These are phyloP conservation scores for Flammula alnicola DNA, from an alignment of 1,284 basidiomycete species.

Conservation along the genomic window DNA sequence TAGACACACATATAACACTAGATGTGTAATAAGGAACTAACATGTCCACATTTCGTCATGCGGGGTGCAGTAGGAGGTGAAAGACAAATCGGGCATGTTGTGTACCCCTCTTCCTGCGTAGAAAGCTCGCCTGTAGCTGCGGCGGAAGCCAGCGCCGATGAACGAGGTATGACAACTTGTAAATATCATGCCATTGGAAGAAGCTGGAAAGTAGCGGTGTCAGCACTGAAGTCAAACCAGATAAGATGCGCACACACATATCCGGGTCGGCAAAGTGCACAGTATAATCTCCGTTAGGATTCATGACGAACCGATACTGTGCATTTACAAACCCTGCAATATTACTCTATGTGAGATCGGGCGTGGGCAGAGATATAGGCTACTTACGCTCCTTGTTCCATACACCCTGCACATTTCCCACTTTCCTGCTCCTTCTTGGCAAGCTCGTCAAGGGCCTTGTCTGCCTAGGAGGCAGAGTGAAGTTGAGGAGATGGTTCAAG, in stretches of 20 bases:
- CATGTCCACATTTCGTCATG: conserved; percentile 98
- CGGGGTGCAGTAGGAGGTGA: conserved; percentile 89
- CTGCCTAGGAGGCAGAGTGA: conserved; percentile 81
- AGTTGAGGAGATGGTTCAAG: conserved; percentile 83
- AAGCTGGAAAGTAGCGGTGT: conserved; percentile 54
- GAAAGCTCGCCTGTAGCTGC: conserved; percentile 43
- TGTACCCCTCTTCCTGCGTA: conserved; percentile 60
- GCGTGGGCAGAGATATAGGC: conserved; percentile 8
- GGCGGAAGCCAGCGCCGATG: conserved; percentile 63
- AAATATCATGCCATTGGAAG: conserved; percentile 97
- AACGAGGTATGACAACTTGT: conserved; percentile 90
- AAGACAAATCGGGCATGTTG: conserved; percentile 94
- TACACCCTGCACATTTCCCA: conserved; percentile 61
- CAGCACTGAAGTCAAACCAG: conserved; percentile 10
- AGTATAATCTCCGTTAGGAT: conserved; percentile 89
- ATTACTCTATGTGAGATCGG: conserved; percentile 5
- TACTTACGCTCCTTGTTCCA: conserved; percentile 89
- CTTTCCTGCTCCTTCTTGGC: conserved; percentile 76
- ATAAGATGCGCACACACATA: conserved; percentile 61
- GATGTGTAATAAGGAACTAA: conserved; percentile 48
- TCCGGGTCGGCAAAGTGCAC: conserved; percentile 96
- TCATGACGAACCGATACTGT: conserved; percentile 93
- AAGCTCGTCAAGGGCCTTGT: conserved; percentile 56
- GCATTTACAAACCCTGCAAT: conserved; percentile 86
- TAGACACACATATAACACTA: conserved; percentile 33